A percentile compares a stretch with the other conserved stretches of the same genome.
Conservation (phyloP, 176 grass and related monocot genomes). For the Avena sativa region DNA sequence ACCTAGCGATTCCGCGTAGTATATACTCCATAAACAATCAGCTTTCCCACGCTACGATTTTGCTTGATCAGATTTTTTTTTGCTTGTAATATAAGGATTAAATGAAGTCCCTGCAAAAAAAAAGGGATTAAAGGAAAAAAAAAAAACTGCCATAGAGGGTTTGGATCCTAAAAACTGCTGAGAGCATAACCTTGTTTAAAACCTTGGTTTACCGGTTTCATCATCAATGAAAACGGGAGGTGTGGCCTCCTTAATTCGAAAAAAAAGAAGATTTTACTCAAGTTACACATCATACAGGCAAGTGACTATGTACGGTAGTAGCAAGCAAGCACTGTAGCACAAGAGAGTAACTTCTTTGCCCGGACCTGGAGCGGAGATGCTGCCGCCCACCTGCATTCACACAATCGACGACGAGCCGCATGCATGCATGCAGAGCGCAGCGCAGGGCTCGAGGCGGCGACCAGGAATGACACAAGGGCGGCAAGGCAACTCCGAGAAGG, state of each 20-base stretch:
- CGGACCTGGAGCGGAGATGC: neutral
- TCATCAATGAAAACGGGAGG: too few relatives aligned
- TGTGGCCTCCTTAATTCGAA: too few relatives aligned
- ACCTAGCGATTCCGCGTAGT: neutral
- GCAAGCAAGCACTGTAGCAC: neutral
- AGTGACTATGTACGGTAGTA: neutral
- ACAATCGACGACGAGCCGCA: neutral
- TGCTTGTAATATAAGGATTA: too few relatives aligned
- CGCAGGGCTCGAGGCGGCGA: conserved; percentile 1
- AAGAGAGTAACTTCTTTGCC: conserved; percentile 2
- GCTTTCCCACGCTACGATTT: neutral
- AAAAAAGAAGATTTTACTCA: neutral
- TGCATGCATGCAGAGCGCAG: neutral
- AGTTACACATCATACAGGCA: neutral
- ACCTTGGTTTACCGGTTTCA: too few relatives aligned
- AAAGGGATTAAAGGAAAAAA: too few relatives aligned
- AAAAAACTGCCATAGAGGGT: too few relatives aligned
- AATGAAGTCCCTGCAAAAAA: too few relatives aligned
- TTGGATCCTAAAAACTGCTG: too few relatives aligned
- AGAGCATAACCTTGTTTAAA: too few relatives aligned
- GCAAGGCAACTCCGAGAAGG: conserved; percentile 9
- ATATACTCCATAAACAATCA: neutral
- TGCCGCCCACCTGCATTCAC: neutral
- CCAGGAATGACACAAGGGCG: conserved; percentile 11
- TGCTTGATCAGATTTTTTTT: neutral